Conservation (phyloP, 805 yeast species). For the Clavispora santaluciae region DNA sequence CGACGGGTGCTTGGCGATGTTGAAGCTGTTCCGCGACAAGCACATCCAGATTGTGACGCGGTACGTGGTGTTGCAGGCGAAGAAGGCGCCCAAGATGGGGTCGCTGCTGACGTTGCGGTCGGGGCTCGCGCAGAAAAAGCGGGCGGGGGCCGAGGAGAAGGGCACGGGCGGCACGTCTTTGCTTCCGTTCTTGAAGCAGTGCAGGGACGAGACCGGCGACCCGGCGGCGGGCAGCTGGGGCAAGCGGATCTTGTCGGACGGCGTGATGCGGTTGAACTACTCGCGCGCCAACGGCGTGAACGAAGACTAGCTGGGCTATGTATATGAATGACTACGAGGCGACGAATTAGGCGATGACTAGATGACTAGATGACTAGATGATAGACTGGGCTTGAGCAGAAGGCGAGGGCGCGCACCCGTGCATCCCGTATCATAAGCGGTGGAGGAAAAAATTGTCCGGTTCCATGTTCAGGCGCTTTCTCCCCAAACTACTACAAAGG, state of each 20-base stretch:
- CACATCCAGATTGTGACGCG: constrained; percentile 91
- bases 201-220: constrained; percentile 93
- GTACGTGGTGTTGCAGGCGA: constrained; percentile 77
- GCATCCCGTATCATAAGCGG: not conserved
- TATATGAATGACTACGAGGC: no score
- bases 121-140: constrained; percentile 53
- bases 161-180: constrained; percentile 96
- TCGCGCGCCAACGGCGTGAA: constrained; percentile 38
- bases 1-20: constrained; percentile 86
- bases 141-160: constrained; percentile 49
- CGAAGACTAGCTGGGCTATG: constrained; percentile 25
- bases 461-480: constrained; percentile 16
- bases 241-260: constrained; percentile 58
- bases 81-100: constrained; percentile 47
- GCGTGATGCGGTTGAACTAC: constrained; percentile 40
- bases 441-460: constrained; percentile 1
- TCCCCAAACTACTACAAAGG: constrained; percentile 11
- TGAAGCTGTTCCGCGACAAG: constrained; percentile 83
- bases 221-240: constrained; percentile 95
- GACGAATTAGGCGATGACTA: no score
- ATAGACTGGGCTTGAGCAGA: no score
- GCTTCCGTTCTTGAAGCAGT: constrained; percentile 88
- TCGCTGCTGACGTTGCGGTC: constrained; percentile 58
- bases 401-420: not conserved
- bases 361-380: no score